Evolutionary conservation across 129 eudicot species (phyloP), one percentile per base, ranked within the genome.

Genomic region (Flaveria sonorensis): DNA sequence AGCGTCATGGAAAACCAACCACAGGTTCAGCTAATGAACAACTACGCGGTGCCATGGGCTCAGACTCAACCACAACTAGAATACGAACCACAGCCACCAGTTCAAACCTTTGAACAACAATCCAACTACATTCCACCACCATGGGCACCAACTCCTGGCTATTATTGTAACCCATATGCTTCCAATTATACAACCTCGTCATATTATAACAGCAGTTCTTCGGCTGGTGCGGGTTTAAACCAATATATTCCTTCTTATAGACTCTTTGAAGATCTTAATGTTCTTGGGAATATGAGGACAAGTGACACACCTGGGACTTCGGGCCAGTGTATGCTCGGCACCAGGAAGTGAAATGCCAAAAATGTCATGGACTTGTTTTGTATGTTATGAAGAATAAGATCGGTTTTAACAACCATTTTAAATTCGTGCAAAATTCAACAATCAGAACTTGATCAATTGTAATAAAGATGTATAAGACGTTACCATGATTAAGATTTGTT

Each of bases 231-330:
- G 1, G 94, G 90, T 72, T 88, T 83, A 36, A 95, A 92, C 78
- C 84, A 93, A 10, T 92, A 84, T 74, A 48, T 92, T 73, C 99
- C 97, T 10, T 83, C 97, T 0, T 92, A 95, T 78, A 83, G 97
- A 63, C 77, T 95, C 72, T 95, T 95, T 82, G 99, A 95, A 63
- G 99, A 95, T 86, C 97, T 95, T 72, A 85, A 95, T 77, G 95
- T 89, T 52, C 85, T 89, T 14, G 87, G 96, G 3, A 87, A 83
- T 46, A 18, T 77, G 8, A 87, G 85, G 30, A 80, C 87, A 10
- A 82, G 63, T 61, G 87, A 80, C 42, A 52, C 89, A n/a, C 88
- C 88, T 7, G 97, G 92, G 47, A 75, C 88, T 60, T 77, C 83
- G 0, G 86, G 73, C 50, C 91, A 80, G 14, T 80, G 88, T 72